Evolutionary conservation across 2,329 filamentous ascomycete species (phyloP), one percentile per base, ranked within the genome.

Genomic region (Aspergillus eucalypticola): DNA sequence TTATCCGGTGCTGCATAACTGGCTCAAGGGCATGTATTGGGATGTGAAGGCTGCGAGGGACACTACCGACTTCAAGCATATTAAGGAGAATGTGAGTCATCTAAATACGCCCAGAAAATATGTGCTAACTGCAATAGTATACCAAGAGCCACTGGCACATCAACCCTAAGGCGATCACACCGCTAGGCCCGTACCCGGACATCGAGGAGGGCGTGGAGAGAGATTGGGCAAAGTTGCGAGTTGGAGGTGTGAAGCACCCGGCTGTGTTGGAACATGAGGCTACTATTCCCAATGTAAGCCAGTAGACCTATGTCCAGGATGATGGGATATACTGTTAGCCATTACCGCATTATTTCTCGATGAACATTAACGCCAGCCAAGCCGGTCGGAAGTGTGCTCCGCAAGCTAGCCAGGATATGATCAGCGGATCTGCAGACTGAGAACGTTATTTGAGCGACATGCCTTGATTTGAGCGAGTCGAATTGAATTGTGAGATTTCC

Each of bases 1-100:
- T 58, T 88, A 88, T 65, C 86, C 86, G 0, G 78, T 83, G 10
- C 67, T 88, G 58, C 79, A 86, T 68, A 84, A 86, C 63, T 88
- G 85, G 84, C 64, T 88, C 64, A 85, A 82, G 72, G 79, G 79
- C 35, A 68, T 87, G 69, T 88, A 87, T 73, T 86, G 83, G 80
- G 81, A 83, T 60, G 78, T 83, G 1, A 67, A 74, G 17, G 84
- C 81, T 0, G 86, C 86, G 62, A 79, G 71, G 59, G 83, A 85
- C 65, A 86, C 83, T 15, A 89, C 87, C 0, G 78, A 89, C 62
- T 89, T 89, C 64, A 82, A 75, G 62, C 87, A 90, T 67, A 89
- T 89, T 70, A 90, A 89, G 73, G 87, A 90, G 70, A 88, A 87
- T 42, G 61, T 63, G 19, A 42, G 60, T 56, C 5, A 3, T 19